Percentiles rank a stretch among this genome's conserved stretches.
Conservation (phyloP, 2,329 filamentous ascomycete genomes). For the Xylariaceae sp. region DNA sequence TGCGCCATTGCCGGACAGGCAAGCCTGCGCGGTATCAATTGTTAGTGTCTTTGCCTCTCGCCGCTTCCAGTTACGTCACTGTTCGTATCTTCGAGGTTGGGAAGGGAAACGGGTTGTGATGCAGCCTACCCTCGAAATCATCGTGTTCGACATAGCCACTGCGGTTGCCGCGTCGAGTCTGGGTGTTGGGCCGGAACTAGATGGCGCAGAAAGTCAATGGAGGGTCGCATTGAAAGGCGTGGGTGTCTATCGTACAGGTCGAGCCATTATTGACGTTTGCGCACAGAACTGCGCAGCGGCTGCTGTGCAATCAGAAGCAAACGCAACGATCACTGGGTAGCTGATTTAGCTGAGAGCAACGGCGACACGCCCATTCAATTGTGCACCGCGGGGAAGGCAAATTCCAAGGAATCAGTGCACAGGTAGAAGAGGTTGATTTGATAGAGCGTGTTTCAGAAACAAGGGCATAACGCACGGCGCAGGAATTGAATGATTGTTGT, state of each 20-base stretch:
- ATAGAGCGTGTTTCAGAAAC: no score
- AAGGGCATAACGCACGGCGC: no score
- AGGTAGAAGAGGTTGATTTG: no score
- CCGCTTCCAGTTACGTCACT: neutral
- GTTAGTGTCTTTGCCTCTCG: neutral
- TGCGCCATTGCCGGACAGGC: conserved; percentile 86
- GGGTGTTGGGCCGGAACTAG: conserved; percentile 29
- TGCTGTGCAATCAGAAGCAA: no score
- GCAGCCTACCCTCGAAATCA: conserved; percentile 52
- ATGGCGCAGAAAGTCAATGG: neutral
- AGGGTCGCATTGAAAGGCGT: neutral
- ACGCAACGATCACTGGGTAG: no score
- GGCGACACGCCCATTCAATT: no score
- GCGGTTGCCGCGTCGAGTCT: conserved; percentile 56
- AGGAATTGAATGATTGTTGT: neutral
- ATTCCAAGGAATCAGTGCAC: no score
- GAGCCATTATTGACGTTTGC: conserved; percentile 20
- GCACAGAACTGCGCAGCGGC: neutral
- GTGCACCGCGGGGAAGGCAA: no score
- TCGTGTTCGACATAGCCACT: conserved; percentile 57
- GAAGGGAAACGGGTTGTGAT: neutral
- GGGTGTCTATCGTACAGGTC: conserved; percentile 15
- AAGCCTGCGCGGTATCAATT: conserved; percentile 51
- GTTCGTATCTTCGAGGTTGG: neutral
- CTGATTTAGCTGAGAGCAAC: no score